These are phyloP conservation scores for Leptographium flavum DNA, from an alignment of 2,329 filamentous ascomycete species.

Conservation along the genomic window DNA sequence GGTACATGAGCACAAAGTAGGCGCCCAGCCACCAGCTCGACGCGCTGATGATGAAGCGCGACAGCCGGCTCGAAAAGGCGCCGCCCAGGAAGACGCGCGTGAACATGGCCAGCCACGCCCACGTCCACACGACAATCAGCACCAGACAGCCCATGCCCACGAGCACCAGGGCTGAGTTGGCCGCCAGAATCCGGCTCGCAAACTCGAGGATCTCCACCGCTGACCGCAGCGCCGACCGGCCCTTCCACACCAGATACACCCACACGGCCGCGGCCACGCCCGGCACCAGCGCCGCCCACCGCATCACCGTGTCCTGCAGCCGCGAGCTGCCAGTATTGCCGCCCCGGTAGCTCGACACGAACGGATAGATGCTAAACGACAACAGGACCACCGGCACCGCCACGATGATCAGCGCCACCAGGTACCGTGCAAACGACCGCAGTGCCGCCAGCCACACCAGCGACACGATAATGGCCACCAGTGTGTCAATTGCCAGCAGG, in stretches of 20 bases:
- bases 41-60: conserved; percentile 63
- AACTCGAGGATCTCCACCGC: conserved; percentile 88
- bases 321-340: conserved; percentile 54
- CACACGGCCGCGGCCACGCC: conserved; percentile 60
- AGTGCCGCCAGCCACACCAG: conserved; percentile 82
- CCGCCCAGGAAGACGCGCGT: conserved; percentile 90
- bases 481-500: conserved; percentile 77
- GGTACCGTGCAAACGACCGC: conserved; percentile 71
- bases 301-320: conserved; percentile 79
- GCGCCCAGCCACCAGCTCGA: conserved; percentile 93
- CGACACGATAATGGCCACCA: conserved; percentile 79
- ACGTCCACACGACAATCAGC: conserved; percentile 76
- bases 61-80: conserved; percentile 51
- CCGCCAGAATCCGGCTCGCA: conserved; percentile 70
- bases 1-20: conserved; percentile 85
- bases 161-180: conserved; percentile 68
- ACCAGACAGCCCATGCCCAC: conserved; percentile 70
- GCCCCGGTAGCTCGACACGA: conserved; percentile 79
- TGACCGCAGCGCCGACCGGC: conserved; percentile 65
- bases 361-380: conserved; percentile 81
- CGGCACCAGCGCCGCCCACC: conserved; percentile 71
- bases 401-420: conserved; percentile 68
- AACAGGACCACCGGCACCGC: conserved; percentile 76
- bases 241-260: conserved; percentile 70
- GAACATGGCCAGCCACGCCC: conserved; percentile 95